Base-by-base conservation (phyloP, 2,329 filamentous ascomycete species). In the Gnomoniopsis smithogilvyi region DNA sequence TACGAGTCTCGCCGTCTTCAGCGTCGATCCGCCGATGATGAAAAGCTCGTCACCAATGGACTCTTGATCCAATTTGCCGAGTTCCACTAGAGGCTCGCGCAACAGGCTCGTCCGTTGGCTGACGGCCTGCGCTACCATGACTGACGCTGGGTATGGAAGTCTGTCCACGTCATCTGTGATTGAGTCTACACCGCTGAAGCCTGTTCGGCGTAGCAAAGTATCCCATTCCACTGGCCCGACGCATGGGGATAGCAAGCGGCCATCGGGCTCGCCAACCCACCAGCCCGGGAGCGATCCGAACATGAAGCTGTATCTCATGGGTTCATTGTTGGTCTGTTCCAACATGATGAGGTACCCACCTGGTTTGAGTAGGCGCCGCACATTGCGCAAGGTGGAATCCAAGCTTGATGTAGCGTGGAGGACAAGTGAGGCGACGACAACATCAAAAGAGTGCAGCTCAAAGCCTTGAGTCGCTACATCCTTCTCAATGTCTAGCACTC, bases 271-370 rank as follows among this genome's bases (percentile, higher is more conserved):
- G 12, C 59, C 30, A n/a, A 36, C 12, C 66, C 67, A 71, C 69
- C 70, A 73, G 15, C 68, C 70, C 0, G 64, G 58, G 2, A 74
- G 56, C 11, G 60, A 57, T 15, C 67, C 68, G 24, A 71, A 65
- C n/a, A 67, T 58, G 14, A 58, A 51, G 2, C 58, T 62, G 10
- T 62, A 30, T 0, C 65, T 51, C n/a, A 12, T 33, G 64, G 8
- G 30, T 10, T 26, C 26, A 14, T 60, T 62, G 3, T 59, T 41
- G 0, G 67, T 69, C 1, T 74, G 62, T 58, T 83, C 80, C 6
- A 75, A 56, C 0, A 80, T 46, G 0, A 82, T 36, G 0, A 84
- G 66, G 33, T 75, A 73, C 0, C 80, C 80, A 1, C 74, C 77
- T 0, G 79, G 74, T 22, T 72, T 75, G 0, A 80, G 64, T 0